Conservation (phyloP, 139 green algal species). For the Chlamydomonas sp. region DNA sequence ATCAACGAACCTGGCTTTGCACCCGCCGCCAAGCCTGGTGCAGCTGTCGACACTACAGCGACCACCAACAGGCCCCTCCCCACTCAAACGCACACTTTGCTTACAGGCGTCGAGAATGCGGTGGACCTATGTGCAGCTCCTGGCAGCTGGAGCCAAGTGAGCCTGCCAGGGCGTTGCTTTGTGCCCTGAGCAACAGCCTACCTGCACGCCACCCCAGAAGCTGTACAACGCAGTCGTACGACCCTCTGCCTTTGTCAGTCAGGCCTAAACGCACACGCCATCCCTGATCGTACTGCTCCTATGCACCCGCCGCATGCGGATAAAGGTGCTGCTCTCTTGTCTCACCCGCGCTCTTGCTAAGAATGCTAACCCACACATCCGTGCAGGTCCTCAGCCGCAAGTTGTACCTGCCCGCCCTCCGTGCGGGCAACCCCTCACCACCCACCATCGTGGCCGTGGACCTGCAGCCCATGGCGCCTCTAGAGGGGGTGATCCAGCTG, state of each 20-base stretch:
- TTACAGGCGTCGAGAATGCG: slow-evolving; percentile 84
- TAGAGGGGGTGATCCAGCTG: slow-evolving; percentile 95
- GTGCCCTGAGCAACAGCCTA: neutral
- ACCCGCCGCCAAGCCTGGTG: no score
- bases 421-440: slow-evolving; percentile 39
- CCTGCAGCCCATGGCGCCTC: slow-evolving; percentile 98
- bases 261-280: no score
- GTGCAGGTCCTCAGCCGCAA: slow-evolving; percentile 83
- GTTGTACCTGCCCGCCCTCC: slow-evolving; percentile 90
- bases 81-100: neutral
- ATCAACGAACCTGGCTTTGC: no score
- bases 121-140: slow-evolving; percentile 98
- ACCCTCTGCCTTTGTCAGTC: no score
- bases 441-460: slow-evolving; percentile 98
- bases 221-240: no score
- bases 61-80: no score
- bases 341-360: neutral
- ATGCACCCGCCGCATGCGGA: neutral
- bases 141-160: slow-evolving; percentile 95
- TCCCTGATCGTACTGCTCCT: no score
- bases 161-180: neutral
- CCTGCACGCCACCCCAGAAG: no score
- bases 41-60: no score
- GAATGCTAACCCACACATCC: neutral
- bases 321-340: neutral